phyloP scores from a whole-genome alignment of 306 rosid genomes.

The Purshia tridentata region DNA sequence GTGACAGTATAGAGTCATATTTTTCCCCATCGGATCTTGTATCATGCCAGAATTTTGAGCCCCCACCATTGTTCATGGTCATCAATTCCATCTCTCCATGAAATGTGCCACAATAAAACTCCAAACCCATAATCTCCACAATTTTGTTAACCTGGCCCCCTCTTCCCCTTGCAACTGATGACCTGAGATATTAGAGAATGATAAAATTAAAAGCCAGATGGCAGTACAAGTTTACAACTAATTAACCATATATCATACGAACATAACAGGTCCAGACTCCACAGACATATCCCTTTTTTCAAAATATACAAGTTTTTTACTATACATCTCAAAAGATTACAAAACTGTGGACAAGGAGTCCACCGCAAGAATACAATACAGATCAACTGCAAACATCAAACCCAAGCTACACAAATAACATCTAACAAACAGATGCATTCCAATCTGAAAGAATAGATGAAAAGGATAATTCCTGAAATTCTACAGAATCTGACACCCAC shows the following conservation, averaged over 20 bases:
- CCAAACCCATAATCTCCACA: conserved; percentile 72
- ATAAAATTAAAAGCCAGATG: conserved; percentile 25
- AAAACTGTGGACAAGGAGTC: no score
- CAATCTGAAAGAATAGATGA: no score
- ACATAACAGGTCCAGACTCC: background rate
- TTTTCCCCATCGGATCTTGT: conserved; percentile 36
- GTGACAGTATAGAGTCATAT: conserved; percentile 62
- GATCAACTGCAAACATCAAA: no score
- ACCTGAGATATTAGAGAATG: conserved; percentile 44
- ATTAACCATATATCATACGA: background rate
- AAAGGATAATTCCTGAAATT: no score
- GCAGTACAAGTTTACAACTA: background rate
- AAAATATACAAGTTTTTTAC: no score
- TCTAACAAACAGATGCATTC: no score
- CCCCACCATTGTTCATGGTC: conserved; percentile 37
- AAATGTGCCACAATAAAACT: conserved; percentile 66
- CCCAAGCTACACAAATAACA: no score
- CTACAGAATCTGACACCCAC: no score
- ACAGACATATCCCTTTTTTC: background rate
- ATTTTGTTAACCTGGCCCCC: conserved; percentile 65
- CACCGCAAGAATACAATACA: no score
- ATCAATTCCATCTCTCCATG: conserved; percentile 42
- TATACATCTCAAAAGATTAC: no score
- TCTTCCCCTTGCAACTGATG: conserved; percentile 53
- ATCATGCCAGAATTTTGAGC: conserved; percentile 25